A percentile compares a stretch with the other conserved stretches of the same genome.
Evolutionary conservation across 352 stramenopile species (phyloP).

Genomic region (Pilasporangium apinafurcum): DNA sequence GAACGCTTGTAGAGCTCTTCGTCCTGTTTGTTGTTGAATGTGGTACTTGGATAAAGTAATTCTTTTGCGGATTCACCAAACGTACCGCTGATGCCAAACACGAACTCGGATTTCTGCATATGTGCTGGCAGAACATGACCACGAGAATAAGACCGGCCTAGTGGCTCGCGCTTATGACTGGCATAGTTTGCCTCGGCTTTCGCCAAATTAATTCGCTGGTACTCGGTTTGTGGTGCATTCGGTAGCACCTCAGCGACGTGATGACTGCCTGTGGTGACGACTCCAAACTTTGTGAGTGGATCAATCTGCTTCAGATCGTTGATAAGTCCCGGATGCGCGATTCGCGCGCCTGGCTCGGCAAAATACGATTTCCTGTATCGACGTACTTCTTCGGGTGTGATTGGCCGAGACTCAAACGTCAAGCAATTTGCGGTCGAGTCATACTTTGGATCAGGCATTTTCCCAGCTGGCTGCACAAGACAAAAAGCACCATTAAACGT

Average conservation of each 20-base stretch:
- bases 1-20: constrained; percentile 72
- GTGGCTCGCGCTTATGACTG: constrained; percentile 70
- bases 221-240: constrained; percentile 34
- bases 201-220: constrained; percentile 58
- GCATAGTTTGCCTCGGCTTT: constrained; percentile 75
- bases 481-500: background rate
- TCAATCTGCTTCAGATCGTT: constrained; percentile 70
- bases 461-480: constrained; percentile 31
- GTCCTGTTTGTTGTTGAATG: constrained; percentile 51
- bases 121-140: constrained; percentile 61
- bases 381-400: constrained; percentile 63
- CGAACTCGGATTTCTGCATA: constrained; percentile 49
- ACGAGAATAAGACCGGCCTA: constrained; percentile 61
- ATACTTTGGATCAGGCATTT: constrained; percentile 18
- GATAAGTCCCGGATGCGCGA: constrained; percentile 73
- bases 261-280: constrained; percentile 60
- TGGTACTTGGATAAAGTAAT: constrained; percentile 64
- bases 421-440: constrained; percentile 54
- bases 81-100: constrained; percentile 51
- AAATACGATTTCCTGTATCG: constrained; percentile 85
- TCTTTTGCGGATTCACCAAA: constrained; percentile 83
- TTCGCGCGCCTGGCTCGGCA: constrained; percentile 56
- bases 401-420: constrained; percentile 44
- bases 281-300: constrained; percentile 53
- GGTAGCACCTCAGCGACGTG: constrained; percentile 61